These are phyloP conservation scores for Lentinula edodes DNA, from an alignment of 768 basidiomycete genomes.

Conservation along the genomic window DNA sequence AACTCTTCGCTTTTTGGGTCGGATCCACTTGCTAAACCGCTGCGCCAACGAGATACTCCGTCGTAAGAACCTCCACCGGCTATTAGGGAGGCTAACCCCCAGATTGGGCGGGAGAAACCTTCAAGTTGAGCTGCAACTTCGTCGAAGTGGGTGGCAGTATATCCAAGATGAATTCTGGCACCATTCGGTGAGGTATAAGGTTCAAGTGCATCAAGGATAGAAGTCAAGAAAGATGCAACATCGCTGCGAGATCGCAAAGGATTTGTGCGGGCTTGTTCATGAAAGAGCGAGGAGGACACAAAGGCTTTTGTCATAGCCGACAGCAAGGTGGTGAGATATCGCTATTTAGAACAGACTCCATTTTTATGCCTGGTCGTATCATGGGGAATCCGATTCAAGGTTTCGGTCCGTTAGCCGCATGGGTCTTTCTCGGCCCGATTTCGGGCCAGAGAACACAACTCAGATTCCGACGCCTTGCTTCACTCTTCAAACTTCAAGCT, in stretches of 20 bases:
- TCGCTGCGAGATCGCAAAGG: conserved; percentile 58
- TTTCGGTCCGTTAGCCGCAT: neutral
- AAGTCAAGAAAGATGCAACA: conserved; percentile 47
- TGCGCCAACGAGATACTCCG: conserved; percentile 56
- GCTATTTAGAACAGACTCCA: neutral
- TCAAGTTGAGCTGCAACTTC: conserved; percentile 69
- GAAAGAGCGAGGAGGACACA: neutral
- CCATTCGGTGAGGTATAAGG: conserved; percentile 70
- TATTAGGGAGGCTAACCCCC: conserved; percentile 65
- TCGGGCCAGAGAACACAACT: too few relatives aligned
- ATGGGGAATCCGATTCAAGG: neutral
- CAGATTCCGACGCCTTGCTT: too few relatives aligned
- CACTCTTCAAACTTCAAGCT: too few relatives aligned
- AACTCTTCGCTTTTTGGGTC: conserved; percentile 62
- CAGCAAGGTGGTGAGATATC: neutral
- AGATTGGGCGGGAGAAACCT: conserved; percentile 71
- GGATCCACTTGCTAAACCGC: conserved; percentile 65
- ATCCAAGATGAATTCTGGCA: conserved; percentile 62
- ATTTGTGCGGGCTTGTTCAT: conserved; percentile 29
- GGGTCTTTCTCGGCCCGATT: neutral
- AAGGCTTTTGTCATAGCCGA: neutral
- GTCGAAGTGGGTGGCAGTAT: conserved; percentile 70
- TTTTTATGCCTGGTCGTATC: neutral
- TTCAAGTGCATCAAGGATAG: conserved; percentile 61
- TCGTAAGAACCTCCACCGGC: conserved; percentile 58